Conservation (phyloP, 768 basidiomycete species). For the Rhodotorula graminis region DNA sequence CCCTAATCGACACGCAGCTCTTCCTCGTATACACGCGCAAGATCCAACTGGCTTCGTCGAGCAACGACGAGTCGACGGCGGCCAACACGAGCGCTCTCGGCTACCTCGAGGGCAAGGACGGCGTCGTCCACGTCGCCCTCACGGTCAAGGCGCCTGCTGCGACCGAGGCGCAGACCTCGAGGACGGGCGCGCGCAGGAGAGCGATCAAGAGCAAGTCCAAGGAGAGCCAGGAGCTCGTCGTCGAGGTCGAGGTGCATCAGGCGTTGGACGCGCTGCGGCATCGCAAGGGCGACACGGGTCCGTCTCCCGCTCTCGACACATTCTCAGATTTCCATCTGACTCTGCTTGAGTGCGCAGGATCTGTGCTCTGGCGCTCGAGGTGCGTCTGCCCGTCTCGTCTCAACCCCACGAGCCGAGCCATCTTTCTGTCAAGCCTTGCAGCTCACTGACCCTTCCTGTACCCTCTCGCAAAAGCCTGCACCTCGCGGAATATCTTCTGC, state of each 20-base stretch:
- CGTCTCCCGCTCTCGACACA: background rate
- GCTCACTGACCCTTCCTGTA: too few relatives aligned
- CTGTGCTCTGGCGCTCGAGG: conserved; percentile 25
- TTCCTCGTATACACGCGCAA: conserved; percentile 28
- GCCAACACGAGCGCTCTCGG: conserved; percentile 5
- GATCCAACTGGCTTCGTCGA: background rate
- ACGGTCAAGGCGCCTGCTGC: background rate
- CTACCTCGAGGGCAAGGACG: background rate
- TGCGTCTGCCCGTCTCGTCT: background rate
- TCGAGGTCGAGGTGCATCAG: conserved; percentile 22
- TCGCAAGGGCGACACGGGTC: conserved; percentile 29
- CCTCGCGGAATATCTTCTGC: conserved; percentile 21
- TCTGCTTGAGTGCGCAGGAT: background rate
- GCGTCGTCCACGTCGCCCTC: conserved; percentile 8
- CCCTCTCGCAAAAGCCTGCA: conserved; percentile 26
- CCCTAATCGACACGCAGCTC: conserved; percentile 1
- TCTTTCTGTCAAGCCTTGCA: background rate
- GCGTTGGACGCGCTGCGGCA: conserved; percentile 7
- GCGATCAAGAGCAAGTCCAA: background rate
- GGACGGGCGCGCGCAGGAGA: background rate
- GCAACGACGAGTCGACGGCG: background rate
- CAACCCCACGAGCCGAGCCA: too few relatives aligned
- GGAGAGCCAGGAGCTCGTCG: background rate
- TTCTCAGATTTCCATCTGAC: background rate
- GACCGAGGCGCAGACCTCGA: background rate